These are phyloP conservation scores for Ilyonectria mors-panacis DNA, from an alignment of 2,329 filamentous ascomycete species.

Conservation along the genomic window DNA sequence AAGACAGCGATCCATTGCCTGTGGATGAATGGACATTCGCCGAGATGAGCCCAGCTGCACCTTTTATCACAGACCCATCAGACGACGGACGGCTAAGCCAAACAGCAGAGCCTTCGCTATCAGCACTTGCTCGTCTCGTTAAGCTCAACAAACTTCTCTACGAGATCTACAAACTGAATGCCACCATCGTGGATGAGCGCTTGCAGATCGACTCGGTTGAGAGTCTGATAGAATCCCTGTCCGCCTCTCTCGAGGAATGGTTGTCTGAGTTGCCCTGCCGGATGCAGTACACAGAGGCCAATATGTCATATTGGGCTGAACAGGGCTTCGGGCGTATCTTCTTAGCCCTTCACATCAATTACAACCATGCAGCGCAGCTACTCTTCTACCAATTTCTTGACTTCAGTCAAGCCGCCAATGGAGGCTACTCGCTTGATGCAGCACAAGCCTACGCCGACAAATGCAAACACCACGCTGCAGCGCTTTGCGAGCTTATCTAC, in stretches of 20 bases:
- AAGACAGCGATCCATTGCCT: slow-evolving; percentile 51
- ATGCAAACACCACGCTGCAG: slow-evolving; percentile 58
- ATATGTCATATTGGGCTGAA: slow-evolving; percentile 54
- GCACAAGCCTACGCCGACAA: slow-evolving; percentile 51
- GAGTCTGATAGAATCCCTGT: neutral
- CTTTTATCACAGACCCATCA: slow-evolving; percentile 48
- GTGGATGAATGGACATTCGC: slow-evolving; percentile 50
- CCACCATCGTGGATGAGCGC: neutral
- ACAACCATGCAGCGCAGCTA: slow-evolving; percentile 63
- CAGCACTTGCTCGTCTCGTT: neutral
- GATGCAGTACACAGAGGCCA: slow-evolving; percentile 57
- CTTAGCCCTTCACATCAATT: slow-evolving; percentile 61
- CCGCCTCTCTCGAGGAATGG: neutral
- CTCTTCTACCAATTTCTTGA: slow-evolving; percentile 63
- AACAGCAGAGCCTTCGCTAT: neutral
- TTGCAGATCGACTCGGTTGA: neutral
- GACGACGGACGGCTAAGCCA: slow-evolving; percentile 19
- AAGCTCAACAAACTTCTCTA: neutral
- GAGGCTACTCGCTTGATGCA: slow-evolving; percentile 14
- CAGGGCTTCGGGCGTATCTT: slow-evolving; percentile 60
- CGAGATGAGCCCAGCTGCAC: neutral
- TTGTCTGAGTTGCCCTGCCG: neutral
- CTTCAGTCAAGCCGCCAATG: slow-evolving; percentile 46
- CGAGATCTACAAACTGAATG: neutral
- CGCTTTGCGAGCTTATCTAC: slow-evolving; percentile 59